phyloP scores from a whole-genome alignment of 768 basidiomycete species.

The Lentinula sp. region DNA sequence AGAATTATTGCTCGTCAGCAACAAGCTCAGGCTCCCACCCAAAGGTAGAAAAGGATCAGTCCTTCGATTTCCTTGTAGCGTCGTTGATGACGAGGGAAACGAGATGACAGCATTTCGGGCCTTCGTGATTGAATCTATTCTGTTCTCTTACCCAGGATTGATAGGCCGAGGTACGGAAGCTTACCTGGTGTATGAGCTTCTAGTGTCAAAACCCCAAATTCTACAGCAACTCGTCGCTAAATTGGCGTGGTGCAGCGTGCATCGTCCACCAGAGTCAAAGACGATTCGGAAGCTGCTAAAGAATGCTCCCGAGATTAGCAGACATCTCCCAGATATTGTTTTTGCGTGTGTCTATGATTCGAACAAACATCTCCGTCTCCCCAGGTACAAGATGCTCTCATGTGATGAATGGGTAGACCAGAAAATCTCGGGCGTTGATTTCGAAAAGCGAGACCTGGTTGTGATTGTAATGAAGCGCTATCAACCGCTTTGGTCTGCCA shows the following conservation, averaged over 20 bases:
- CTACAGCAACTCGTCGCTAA: constrained; percentile 8
- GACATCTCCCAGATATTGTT: constrained; percentile 11
- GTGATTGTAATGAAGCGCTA: constrained; percentile 15
- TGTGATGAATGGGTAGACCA: not conserved
- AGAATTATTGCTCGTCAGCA: not conserved
- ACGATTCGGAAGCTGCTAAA: constrained; percentile 5
- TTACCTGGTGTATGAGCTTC: constrained; percentile 2
- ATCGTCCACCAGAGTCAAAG: constrained; percentile 8
- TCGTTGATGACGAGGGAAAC: not conserved
- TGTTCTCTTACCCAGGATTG: constrained; percentile 9
- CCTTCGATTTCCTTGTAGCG: not conserved
- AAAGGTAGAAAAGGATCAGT: not conserved
- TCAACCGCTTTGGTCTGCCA: constrained; percentile 16
- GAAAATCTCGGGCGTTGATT: not conserved
- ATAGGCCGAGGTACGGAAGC: constrained; percentile 15
- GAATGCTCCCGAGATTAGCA: constrained; percentile 6
- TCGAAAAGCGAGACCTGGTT: constrained; percentile 12
- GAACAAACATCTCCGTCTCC: constrained; percentile 9
- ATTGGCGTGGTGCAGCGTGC: constrained; percentile 10
- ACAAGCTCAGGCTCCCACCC: not conserved
- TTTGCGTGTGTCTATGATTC: not conserved
- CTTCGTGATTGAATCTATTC: not conserved
- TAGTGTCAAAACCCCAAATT: not conserved
- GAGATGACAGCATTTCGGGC: not conserved
- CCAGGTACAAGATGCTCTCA: constrained; percentile 1